These are phyloP conservation scores for Daldinia bambusicola DNA, from an alignment of 495 filamentous ascomycete genomes.

Conservation along the genomic window DNA sequence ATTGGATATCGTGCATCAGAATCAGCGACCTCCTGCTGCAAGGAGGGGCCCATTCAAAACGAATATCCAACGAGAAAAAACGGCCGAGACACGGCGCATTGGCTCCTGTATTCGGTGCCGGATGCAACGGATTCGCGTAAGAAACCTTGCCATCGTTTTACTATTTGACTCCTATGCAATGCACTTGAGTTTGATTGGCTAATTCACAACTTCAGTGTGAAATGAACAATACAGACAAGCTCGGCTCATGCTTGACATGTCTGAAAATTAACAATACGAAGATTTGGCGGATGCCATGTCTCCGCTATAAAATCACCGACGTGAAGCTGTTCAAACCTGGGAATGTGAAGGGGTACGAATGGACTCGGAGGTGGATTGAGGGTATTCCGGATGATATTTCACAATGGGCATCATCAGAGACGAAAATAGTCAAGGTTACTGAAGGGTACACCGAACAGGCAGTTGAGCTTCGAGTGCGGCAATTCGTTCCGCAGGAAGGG, in stretches of 20 bases:
- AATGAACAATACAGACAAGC: conserved; percentile 53
- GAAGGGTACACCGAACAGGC: conserved; percentile 57
- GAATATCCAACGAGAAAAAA: conserved; percentile 55
- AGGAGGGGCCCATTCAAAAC: conserved; percentile 62
- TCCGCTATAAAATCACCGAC: conserved; percentile 63
- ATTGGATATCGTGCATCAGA: conserved; percentile 46
- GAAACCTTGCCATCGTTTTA: conserved; percentile 24
- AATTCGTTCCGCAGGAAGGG: conserved; percentile 59
- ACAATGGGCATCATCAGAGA: conserved; percentile 58
- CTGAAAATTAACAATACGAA: conserved; percentile 55
- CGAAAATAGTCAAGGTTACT: conserved; percentile 56
- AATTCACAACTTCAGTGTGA: conserved; percentile 54
- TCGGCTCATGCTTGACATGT: conserved; percentile 60
- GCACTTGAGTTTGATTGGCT: conserved; percentile 2
- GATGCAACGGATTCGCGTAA: conserved; percentile 66
- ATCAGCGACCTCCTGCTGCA: conserved; percentile 49
- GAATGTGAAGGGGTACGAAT: conserved; percentile 60
- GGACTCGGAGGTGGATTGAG: conserved; percentile 64
- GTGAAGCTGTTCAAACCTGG: conserved; percentile 62
- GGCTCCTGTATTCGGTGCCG: conserved; percentile 63
- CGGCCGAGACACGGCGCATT: conserved; percentile 61
- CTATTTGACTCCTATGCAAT: conserved; percentile 10
- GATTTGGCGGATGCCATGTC: conserved; percentile 58
- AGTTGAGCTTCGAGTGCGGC: conserved; percentile 57
- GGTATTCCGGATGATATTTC: conserved; percentile 60